phyloP scores from a whole-genome alignment of 768 basidiomycete species.

The Lactifluus echinatus region DNA sequence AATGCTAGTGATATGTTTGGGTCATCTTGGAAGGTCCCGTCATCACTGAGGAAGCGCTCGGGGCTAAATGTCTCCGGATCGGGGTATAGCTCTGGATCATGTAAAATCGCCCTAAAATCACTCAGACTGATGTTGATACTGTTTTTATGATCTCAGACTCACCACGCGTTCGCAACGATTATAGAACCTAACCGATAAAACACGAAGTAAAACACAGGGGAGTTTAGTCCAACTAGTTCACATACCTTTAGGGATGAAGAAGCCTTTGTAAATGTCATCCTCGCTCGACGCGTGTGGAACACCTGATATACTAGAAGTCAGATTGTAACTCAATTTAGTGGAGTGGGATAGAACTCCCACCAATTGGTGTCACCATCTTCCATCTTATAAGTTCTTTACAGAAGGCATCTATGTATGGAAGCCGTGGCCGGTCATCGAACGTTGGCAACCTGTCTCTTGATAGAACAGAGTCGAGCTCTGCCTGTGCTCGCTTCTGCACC shows the following conservation, averaged over 20 bases:
- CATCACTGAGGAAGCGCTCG: not conserved
- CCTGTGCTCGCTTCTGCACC: constrained; percentile 10
- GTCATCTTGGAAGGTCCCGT: not conserved
- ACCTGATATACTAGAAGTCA: not conserved
- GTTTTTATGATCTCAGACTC: not conserved
- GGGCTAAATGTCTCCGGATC: constrained; percentile 1
- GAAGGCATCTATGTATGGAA: constrained; percentile 25
- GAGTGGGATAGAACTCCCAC: not conserved
- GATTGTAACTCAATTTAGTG: not conserved
- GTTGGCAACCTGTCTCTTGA: constrained; percentile 6
- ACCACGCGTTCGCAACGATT: not conserved
- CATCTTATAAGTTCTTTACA: constrained; percentile 25
- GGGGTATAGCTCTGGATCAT: not conserved
- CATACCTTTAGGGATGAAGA: constrained; percentile 13
- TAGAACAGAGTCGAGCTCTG: constrained; percentile 10
- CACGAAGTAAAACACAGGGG: no score
- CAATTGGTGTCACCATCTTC: constrained; percentile 4
- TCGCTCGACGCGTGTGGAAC: not conserved
- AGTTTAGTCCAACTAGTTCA: not conserved
- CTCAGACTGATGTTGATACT: not conserved
- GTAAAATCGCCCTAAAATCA: constrained; percentile 4
- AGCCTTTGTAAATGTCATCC: constrained; percentile 6
- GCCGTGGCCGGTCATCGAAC: constrained; percentile 19
- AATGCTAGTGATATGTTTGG: not conserved
- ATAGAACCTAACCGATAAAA: not conserved